A percentile compares a stretch with the other conserved stretches of the same genome.
These are phyloP conservation scores for Fusarium pseudonygamai DNA, from an alignment of 2,329 filamentous ascomycete genomes.

Conservation along the genomic window DNA sequence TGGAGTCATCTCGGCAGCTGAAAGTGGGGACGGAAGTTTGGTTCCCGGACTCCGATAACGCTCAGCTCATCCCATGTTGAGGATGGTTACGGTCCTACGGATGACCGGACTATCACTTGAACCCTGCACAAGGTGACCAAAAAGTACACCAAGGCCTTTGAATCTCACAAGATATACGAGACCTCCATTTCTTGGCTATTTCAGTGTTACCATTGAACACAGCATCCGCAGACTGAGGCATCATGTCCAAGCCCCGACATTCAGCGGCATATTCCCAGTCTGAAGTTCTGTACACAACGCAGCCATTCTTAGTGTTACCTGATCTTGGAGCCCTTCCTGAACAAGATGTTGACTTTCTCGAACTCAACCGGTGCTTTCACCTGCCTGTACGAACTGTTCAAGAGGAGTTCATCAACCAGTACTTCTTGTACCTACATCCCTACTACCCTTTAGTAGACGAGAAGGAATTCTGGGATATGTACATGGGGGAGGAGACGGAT, in stretches of 20 bases:
- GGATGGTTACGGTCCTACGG: background rate
- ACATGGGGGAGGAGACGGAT: background rate
- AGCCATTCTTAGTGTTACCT: background rate
- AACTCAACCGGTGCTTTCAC: slow-evolving; percentile 5
- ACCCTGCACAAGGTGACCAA: background rate
- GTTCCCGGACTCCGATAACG: background rate
- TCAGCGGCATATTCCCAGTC: background rate
- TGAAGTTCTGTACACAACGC: background rate
- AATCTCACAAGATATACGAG: background rate
- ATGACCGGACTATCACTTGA: background rate
- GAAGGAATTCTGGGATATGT: slow-evolving; percentile 30
- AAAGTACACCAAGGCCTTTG: background rate
- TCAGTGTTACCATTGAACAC: background rate
- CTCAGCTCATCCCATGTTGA: background rate
- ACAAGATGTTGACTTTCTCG: slow-evolving; percentile 6
- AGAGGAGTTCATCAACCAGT: slow-evolving; percentile 19
- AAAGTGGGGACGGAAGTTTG: background rate
- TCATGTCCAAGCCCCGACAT: background rate
- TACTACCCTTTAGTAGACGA: slow-evolving; percentile 29
- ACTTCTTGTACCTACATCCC: slow-evolving; percentile 23
- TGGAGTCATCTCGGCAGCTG: background rate
- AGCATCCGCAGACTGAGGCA: background rate
- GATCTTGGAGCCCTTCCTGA: background rate
- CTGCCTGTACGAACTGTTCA: background rate
- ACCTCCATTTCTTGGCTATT: background rate